Percentiles rank a stretch among this genome's conserved stretches.
These are phyloP conservation scores for Ambrosia hybrid DNA, from an alignment of 140 eudicot genomes.

Conservation along the genomic window DNA sequence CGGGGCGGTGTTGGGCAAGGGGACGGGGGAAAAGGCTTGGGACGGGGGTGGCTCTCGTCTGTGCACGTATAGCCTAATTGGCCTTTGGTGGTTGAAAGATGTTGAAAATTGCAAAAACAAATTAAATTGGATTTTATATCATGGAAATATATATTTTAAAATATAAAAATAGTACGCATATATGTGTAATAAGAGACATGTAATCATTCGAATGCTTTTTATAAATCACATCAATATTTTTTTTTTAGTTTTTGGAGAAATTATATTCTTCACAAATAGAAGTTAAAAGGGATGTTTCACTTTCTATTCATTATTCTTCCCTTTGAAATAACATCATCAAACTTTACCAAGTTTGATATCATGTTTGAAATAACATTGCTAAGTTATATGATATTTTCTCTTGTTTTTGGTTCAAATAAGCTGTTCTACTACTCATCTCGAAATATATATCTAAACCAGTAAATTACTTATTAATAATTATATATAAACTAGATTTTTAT, in stretches of 20 bases:
- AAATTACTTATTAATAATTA: neutral
- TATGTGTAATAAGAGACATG: neutral
- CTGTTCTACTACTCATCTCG: neutral
- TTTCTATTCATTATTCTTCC: neutral
- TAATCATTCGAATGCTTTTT: slow-evolving; percentile 1
- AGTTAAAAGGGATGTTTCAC: neutral
- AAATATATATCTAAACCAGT: neutral
- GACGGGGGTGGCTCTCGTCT: too few relatives aligned
- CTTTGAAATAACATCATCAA: neutral
- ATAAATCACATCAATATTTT: neutral
- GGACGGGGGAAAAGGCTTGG: too few relatives aligned
- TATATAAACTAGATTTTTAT: too few relatives aligned
- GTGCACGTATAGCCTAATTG: too few relatives aligned
- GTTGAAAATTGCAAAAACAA: neutral
- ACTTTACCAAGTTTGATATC: neutral
- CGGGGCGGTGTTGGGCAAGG: too few relatives aligned
- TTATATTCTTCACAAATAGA: too few relatives aligned
- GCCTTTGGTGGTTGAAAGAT: slow-evolving; percentile 33
- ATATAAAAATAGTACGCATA: neutral
- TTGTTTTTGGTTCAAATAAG: neutral
- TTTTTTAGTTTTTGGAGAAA: too few relatives aligned
- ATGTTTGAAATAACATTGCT: neutral
- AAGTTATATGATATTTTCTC: neutral
- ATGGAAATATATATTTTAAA: neutral
- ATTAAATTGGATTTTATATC: neutral